Evolutionary conservation across 2,329 filamentous ascomycete genomes (phyloP), one percentile per base, ranked within the genome.

Genomic region (Trichophyton verrucosum): DNA sequence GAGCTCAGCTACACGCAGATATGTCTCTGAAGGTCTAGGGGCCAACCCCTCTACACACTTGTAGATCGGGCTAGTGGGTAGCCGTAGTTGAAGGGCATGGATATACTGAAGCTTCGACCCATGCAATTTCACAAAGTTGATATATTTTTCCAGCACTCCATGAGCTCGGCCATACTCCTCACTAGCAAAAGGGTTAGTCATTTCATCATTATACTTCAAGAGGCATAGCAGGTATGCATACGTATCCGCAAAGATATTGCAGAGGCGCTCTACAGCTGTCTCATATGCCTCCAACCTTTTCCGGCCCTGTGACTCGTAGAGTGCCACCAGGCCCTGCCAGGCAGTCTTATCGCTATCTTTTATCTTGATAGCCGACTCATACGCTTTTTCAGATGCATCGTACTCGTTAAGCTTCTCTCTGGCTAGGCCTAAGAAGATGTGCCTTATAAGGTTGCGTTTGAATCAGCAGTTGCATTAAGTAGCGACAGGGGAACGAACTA

Each of bases 401-500:
- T 81, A 75, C 63, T 85, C 82, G 63, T 84, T 83, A 64, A 87
- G 82, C 71, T 91, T 94, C 72, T 95, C 90, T 53, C 87, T 78
- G 1, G 89, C 88, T 71, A 95, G 89, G 1, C 89, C 94, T 17
- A 95, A 78, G 70, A 96, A 95, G n/a, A 97, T 81, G 65, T 89
- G 83, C 27, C 87, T 89, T 51, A 11, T 15, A 27, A 63, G 17
- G 15, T 20, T 17, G 51, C 7, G 42, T 20, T 13, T 20, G 3
- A 17, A 38, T 66, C 60, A 66, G 63, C 36, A 61, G 38, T 55
- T 36, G 30, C 15, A 20, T 33, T n/a, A 2, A 15, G 3, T 6
- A 15, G 13, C 7, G 30, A n/a, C 13, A 11, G 51, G 51, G 24
- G 36, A 13, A 20, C 3, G 11, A 38, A 13, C 33, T 38, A 38